Evolutionary conservation across 2,329 filamentous ascomycete genomes (phyloP), one percentile per base, ranked within the genome.

Genomic region (Verticillium tricorpus): DNA sequence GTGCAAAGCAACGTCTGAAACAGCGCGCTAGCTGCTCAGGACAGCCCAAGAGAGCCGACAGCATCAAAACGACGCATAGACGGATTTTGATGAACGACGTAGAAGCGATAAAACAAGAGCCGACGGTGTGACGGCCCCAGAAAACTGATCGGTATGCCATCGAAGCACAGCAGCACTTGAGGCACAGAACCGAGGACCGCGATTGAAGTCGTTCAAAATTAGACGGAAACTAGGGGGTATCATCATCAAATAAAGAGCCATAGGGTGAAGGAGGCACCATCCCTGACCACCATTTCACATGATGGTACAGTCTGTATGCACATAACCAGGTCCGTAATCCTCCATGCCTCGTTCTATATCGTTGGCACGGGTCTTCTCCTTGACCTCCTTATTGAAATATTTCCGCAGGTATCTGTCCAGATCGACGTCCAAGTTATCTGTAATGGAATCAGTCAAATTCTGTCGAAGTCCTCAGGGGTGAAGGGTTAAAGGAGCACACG

Each of bases 301-400:
- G 50, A 89, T 71, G 28, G 70, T 69, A 69, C 89, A 91, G 64
- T 82, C 80, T 40, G 80, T 77, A 64, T 82, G 80, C 61, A 81
- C 83, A 71, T 91, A 90, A 56, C 80, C 77, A 58, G 87, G 84
- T 1, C 90, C 90, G 69, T 89, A 92, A 65, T 88, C 80, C 71
- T 93, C 90, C 59, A 88, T 82, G 5, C 89, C 88, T n/a, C 88
- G 85, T 71, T 91, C 90, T 19, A 85, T 81, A 71, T 95, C 90
- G 69, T 94, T 93, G 61, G 89, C 85, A 67, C 78, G 79, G 64
- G 89, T 81, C 70, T 91, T 91, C 68, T 86, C 82, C 65, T 85
- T 88, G 40, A 86, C 82, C 70, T 91, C 89, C 60, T 83, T 83
- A 1, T 89, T 88, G 66, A 96, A 96, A 74, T 92, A 93, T 62